Evolutionary conservation across 2,329 filamentous ascomycete species (phyloP).

Genomic region (Verticillium isaacii): DNA sequence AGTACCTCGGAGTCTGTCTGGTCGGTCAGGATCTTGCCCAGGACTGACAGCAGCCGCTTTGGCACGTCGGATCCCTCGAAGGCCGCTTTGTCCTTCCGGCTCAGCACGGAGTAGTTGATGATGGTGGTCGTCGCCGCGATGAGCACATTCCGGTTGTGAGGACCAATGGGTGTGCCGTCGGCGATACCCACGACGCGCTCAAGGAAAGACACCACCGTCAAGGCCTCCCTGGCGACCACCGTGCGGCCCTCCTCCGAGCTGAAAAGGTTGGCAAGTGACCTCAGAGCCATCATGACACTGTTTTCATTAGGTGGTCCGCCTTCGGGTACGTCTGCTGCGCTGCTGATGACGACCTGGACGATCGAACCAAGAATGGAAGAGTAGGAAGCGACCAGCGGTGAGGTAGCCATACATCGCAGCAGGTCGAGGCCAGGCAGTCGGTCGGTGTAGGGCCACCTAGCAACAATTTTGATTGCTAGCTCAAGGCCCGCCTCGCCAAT

Average conservation of each 20-base stretch:
- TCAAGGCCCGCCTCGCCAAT: slow-evolving; percentile 49
- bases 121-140: slow-evolving; percentile 78
- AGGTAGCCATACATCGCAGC: slow-evolving; percentile 73
- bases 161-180: slow-evolving; percentile 42
- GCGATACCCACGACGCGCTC: slow-evolving; percentile 53
- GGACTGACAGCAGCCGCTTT: slow-evolving; percentile 53
- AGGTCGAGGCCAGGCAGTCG: slow-evolving; percentile 83
- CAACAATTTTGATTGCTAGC: slow-evolving; percentile 66
- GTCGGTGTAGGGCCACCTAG: slow-evolving; percentile 74
- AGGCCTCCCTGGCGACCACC: slow-evolving; percentile 53
- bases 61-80: slow-evolving; percentile 34
- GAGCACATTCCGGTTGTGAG: slow-evolving; percentile 70
- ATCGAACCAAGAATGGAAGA: slow-evolving; percentile 51
- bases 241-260: slow-evolving; percentile 65
- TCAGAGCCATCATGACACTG: slow-evolving; percentile 80
- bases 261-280: slow-evolving; percentile 81
- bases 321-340: slow-evolving; percentile 38
- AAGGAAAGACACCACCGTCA: slow-evolving; percentile 58
- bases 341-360: slow-evolving; percentile 46
- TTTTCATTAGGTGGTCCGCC: slow-evolving; percentile 62
- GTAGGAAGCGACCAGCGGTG: slow-evolving; percentile 60
- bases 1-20: slow-evolving; percentile 77
- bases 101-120: slow-evolving; percentile 79
- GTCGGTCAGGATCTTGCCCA: slow-evolving; percentile 57
- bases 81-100: slow-evolving; percentile 39